Evolutionary conservation across 1,284 basidiomycete species (phyloP), one percentile per base, ranked within the genome.

Genomic region (Pyrrhoderma noxium): DNA sequence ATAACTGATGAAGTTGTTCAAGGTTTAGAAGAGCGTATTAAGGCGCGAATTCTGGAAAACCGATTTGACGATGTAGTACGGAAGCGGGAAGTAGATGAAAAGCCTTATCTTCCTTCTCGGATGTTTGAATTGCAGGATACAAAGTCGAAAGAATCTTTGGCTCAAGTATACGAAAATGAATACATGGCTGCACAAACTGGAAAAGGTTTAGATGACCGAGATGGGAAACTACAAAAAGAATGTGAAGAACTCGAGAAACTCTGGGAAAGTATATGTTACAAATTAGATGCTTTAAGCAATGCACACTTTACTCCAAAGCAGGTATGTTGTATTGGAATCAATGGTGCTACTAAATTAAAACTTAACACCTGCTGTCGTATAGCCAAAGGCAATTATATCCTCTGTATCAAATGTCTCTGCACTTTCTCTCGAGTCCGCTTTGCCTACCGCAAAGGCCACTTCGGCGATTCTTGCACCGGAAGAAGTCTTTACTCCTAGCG

Each of bases 81-180:
- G 19, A 76, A 85, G 52, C 79, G 87, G 7, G 77, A 85, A 0
- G 67, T 84, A 49, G 89, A 92, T 50, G 85, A 89, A 54, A 89
- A 86, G 57, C 82, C 92, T 0, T 98, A 95, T 75, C 72, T 98
- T 1, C 92, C 95, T 0, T 95, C 92, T 0, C 80, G 88, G 19
- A 74, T 92, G 57, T 83, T 97, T 56, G 93, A 98, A 63, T 74
- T 99, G 16, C 82, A 93, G 62, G 94, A 97, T 61, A 82, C 80
- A 11, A 89, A 93, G 65, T 92, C 88, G 4, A 74, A 80, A 13
- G 88, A 93, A 66, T 93, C 89, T 0, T 78, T 99, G 34, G 93
- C 93, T 5, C 90, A 99, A 69, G 90, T 98, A 54, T 99, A 99
- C 68, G 96, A 97, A 65, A 86, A 90, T 57, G 93, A 96, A 58